Conservation (phyloP, 2,329 filamentous ascomycete species). For the Lachnellula subtilissima region DNA sequence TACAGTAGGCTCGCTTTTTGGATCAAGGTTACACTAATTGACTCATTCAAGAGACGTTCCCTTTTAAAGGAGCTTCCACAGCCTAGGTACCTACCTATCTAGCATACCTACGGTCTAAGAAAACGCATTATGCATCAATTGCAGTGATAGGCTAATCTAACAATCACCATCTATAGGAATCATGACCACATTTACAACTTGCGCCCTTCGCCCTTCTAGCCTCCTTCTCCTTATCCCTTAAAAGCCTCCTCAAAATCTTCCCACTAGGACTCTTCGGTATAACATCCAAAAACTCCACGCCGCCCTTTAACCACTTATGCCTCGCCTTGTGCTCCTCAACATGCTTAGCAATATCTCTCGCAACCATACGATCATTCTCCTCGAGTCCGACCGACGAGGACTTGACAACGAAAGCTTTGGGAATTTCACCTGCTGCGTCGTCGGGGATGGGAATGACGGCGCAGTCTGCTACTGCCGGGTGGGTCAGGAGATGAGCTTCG, state of each 20-base stretch:
- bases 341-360: slow-evolving; percentile 50
- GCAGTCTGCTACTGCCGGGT: slow-evolving; percentile 70
- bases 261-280: slow-evolving; percentile 72
- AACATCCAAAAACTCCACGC: slow-evolving; percentile 57
- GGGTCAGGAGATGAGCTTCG: slow-evolving; percentile 72
- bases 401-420: slow-evolving; percentile 10
- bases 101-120: background rate
- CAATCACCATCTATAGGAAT: background rate
- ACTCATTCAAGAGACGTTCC: no score
- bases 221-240: slow-evolving; percentile 72
- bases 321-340: slow-evolving; percentile 63
- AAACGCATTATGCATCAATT: background rate
- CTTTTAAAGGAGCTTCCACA: background rate
- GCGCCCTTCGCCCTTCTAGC: slow-evolving; percentile 57
- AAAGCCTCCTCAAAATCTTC: slow-evolving; percentile 64
- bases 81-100: background rate
- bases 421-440: slow-evolving; percentile 52
- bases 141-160: background rate
- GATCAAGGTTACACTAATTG: no score
- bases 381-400: slow-evolving; percentile 38
- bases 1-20: no score
- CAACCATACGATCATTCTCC: slow-evolving; percentile 48
- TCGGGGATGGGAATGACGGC: slow-evolving; percentile 71
- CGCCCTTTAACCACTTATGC: slow-evolving; percentile 63
- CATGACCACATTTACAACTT: slow-evolving; percentile 47